Percentiles rank a stretch among this genome's conserved stretches.
phyloP scores from a whole-genome alignment of 257 asterid species.

The Gentiana dahurica region DNA sequence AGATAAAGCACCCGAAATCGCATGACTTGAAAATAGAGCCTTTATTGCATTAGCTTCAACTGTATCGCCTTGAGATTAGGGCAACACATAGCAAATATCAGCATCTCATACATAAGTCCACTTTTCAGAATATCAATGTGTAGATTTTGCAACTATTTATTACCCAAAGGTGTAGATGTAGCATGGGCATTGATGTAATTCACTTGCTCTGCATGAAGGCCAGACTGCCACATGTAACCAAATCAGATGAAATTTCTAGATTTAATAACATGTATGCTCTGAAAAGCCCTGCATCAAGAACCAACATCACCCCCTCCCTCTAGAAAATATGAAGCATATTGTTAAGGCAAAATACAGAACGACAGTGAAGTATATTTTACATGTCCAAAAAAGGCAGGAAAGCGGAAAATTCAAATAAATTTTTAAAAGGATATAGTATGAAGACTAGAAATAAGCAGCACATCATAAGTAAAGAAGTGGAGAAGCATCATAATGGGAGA shows the following conservation, averaged over 20 bases:
- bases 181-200: conserved; percentile 95
- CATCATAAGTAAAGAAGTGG: background rate
- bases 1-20: conserved; percentile 58
- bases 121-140: conserved; percentile 5
- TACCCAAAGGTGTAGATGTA: conserved; percentile 96
- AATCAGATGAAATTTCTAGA: background rate
- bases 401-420: too few relatives aligned
- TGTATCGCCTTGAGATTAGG: conserved; percentile 60
- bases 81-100: conserved; percentile 1
- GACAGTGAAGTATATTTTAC: too few relatives aligned
- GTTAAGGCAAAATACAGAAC: too few relatives aligned
- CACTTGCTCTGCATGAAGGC: conserved; percentile 67
- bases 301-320: background rate
- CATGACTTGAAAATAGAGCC: conserved; percentile 53
- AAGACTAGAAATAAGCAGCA: background rate
- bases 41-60: conserved; percentile 87
- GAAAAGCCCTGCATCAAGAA: background rate
- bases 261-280: background rate
- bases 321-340: background rate
- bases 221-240: conserved; percentile 47
- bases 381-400: too few relatives aligned
- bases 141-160: conserved; percentile 6
- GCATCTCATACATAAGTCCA: background rate
- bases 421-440: background rate
- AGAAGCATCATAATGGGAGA: background rate